phyloP scores from a whole-genome alignment of 1,139 yeast genomes.

The Lodderomyces theae region DNA sequence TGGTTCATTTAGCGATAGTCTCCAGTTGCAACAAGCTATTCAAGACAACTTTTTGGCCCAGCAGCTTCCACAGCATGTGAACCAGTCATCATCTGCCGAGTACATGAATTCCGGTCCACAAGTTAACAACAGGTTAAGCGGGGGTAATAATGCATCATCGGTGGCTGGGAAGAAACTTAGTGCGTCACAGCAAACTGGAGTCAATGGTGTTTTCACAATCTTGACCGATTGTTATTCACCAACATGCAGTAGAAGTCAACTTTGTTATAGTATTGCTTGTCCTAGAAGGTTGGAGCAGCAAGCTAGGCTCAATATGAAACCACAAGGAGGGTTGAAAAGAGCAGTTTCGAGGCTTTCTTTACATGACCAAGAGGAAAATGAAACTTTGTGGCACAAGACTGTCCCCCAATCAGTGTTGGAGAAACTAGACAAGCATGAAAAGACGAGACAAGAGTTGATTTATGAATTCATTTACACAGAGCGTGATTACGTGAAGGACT shows the following conservation, averaged over 20 bases:
- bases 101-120: constrained; percentile 3
- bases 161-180: constrained; percentile 12
- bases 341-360: constrained; percentile 79
- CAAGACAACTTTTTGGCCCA: constrained; percentile 20
- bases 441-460: constrained; percentile 91
- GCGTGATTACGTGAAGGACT: constrained; percentile 89
- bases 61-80: constrained; percentile 18
- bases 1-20: constrained; percentile 27
- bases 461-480: constrained; percentile 94
- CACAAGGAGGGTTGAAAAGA: constrained; percentile 81
- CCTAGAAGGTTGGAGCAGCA: constrained; percentile 96
- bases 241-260: constrained; percentile 82
- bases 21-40: constrained; percentile 16
- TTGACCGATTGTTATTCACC: constrained; percentile 95
- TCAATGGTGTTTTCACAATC: constrained; percentile 90
- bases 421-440: constrained; percentile 76
- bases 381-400: constrained; percentile 91
- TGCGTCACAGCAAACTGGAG: constrained; percentile 33
- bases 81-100: constrained; percentile 9
- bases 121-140: constrained; percentile 4
- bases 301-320: constrained; percentile 84
- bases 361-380: constrained; percentile 76
- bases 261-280: constrained; percentile 96
- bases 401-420: constrained; percentile 82
- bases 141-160: not conserved